phyloP scores from a whole-genome alignment of 2,329 filamentous ascomycete genomes.

The Grosmannia huntii region DNA sequence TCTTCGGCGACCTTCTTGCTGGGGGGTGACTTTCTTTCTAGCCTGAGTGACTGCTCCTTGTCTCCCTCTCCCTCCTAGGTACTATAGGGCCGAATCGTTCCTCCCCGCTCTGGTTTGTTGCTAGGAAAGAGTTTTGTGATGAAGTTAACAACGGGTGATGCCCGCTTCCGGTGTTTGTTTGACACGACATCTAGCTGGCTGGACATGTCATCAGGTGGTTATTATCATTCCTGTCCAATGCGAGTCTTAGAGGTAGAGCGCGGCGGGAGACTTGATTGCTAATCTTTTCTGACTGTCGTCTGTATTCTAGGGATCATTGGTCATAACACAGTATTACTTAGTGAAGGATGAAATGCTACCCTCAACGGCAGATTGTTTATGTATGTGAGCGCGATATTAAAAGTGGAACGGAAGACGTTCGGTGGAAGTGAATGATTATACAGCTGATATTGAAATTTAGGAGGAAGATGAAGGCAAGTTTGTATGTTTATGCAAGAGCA shows the following conservation, averaged over 20 bases:
- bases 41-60: not conserved
- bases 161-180: not conserved
- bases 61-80: conserved; percentile 5
- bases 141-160: conserved; percentile 13
- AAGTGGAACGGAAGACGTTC: too few relatives aligned
- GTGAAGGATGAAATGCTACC: too few relatives aligned
- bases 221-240: not conserved
- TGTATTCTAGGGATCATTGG: too few relatives aligned
- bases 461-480: not conserved
- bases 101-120: conserved; percentile 35
- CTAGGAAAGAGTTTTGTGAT: conserved; percentile 34
- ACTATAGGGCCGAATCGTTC: conserved; percentile 26
- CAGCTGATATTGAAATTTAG: not conserved
- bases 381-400: too few relatives aligned
- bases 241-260: not conserved
- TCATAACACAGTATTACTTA: too few relatives aligned
- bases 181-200: not conserved
- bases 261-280: not conserved
- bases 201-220: not conserved
- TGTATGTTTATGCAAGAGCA: not conserved
- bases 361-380: too few relatives aligned
- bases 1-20: not conserved
- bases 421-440: too few relatives aligned
- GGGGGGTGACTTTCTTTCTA: not conserved
- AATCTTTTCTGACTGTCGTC: not conserved